phyloP scores from a whole-genome alignment of 495 filamentous ascomycete genomes.

The Annulohypoxylon moriforme region DNA sequence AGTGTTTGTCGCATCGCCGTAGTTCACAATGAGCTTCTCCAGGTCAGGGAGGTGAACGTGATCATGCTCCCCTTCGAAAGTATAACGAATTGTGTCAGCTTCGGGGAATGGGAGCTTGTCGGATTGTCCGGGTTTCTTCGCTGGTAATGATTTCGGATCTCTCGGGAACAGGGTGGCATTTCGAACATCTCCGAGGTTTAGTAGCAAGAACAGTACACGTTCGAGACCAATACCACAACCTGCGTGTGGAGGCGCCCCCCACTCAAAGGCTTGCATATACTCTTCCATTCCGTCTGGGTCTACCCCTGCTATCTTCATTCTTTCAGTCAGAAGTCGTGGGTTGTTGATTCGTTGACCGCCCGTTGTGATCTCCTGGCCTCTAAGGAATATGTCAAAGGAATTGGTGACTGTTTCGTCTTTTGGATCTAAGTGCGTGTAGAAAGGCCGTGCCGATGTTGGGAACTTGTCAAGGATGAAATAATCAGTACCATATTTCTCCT shows the following conservation, averaged over 20 bases:
- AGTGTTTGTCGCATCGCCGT: constrained; percentile 88
- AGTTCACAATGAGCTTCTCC: constrained; percentile 86
- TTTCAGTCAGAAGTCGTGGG: constrained; percentile 74
- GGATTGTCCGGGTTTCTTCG: constrained; percentile 53
- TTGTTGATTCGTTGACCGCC: constrained; percentile 94
- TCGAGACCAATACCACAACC: constrained; percentile 92
- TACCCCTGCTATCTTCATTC: constrained; percentile 80
- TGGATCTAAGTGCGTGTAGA: constrained; percentile 93
- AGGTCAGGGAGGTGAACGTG: constrained; percentile 73
- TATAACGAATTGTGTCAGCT: constrained; percentile 76
- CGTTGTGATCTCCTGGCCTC: constrained; percentile 91
- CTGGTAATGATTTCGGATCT: constrained; percentile 83
- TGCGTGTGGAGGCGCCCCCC: constrained; percentile 88
- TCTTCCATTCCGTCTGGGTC: constrained; percentile 83
- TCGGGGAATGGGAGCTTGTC: constrained; percentile 78
- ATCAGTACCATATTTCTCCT: constrained; percentile 86
- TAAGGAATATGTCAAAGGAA: constrained; percentile 95
- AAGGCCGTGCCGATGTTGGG: constrained; percentile 82
- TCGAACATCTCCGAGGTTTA: constrained; percentile 88
- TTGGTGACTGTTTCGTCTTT: constrained; percentile 79
- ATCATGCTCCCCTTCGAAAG: constrained; percentile 52
- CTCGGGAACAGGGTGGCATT: constrained; percentile 85
- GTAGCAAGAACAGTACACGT: constrained; percentile 83
- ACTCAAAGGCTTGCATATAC: constrained; percentile 88
- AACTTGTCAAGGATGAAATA: constrained; percentile 98